phyloP scores from a whole-genome alignment of 2,329 filamentous ascomycete species.

The Aspergillus texensis region DNA sequence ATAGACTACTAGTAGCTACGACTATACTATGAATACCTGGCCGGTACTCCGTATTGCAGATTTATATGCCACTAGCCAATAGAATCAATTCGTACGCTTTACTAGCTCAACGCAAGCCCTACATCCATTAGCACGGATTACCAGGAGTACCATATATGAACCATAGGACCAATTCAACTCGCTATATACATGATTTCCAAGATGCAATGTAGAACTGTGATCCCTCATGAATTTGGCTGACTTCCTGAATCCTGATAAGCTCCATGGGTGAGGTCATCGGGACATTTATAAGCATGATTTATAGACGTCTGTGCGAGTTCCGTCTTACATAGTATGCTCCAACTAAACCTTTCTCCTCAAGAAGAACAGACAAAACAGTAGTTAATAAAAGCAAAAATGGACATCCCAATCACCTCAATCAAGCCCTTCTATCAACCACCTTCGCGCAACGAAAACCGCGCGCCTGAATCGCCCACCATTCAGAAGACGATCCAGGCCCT shows the following conservation, averaged over 20 bases:
- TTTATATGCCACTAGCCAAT: background rate
- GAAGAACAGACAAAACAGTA: background rate
- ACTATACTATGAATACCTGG: too few relatives aligned
- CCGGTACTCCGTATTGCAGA: too few relatives aligned
- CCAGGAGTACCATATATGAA: too few relatives aligned
- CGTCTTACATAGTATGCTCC: background rate
- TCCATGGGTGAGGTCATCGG: background rate
- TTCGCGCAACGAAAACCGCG: background rate
- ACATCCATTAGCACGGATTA: too few relatives aligned
- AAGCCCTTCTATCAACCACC: background rate
- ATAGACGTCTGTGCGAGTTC: background rate
- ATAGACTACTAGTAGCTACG: too few relatives aligned
- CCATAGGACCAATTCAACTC: too few relatives aligned
- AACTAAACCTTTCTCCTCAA: background rate
- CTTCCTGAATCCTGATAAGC: background rate
- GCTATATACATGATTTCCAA: background rate
- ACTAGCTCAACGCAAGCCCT: too few relatives aligned
- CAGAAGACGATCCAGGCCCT: constrained; percentile 49
- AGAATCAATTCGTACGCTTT: background rate
- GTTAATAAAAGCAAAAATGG: background rate
- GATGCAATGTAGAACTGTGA: background rate
- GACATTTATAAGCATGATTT: background rate
- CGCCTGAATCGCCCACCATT: constrained; percentile 35
- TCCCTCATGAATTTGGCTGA: background rate
- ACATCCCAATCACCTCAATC: background rate